Percentiles rank a stretch among this genome's conserved stretches.
phyloP scores from a whole-genome alignment of 352 stramenopile genomes.

The Phytophthora sp. region DNA sequence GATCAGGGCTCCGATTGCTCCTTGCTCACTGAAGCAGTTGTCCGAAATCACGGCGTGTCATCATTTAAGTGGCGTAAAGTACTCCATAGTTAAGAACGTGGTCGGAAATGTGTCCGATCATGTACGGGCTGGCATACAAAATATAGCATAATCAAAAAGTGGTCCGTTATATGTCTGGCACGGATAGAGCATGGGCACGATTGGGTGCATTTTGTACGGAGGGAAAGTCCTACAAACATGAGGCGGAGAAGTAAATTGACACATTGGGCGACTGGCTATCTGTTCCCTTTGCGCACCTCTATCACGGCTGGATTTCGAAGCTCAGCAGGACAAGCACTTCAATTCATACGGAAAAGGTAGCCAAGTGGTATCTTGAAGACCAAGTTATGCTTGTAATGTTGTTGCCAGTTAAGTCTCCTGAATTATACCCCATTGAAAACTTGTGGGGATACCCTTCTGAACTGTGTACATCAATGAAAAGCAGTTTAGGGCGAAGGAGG shows the following conservation, averaged over 20 bases:
- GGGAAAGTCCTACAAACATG: too few species aligned
- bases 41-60: too few species aligned
- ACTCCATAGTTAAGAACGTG: too few species aligned
- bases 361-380: slow-evolving; percentile 5
- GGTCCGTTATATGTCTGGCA: too few species aligned
- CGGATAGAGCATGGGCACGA: too few species aligned
- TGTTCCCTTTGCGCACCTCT: slow-evolving; percentile 9
- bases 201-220: too few species aligned
- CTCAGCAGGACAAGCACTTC: slow-evolving; percentile 10
- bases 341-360: slow-evolving; percentile 2
- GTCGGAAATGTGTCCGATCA: too few species aligned
- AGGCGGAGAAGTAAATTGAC: slow-evolving; percentile 1
- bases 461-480: slow-evolving; percentile 25
- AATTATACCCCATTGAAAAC: slow-evolving; percentile 9
- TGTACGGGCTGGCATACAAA: too few species aligned
- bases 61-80: too few species aligned
- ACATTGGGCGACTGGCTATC: slow-evolving; percentile 5
- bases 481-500: neutral
- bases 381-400: neutral
- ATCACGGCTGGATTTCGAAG: slow-evolving; percentile 3
- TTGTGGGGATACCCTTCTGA: neutral
- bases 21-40: too few species aligned
- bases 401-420: slow-evolving; percentile 3
- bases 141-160: too few species aligned
- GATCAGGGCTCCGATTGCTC: too few species aligned